Base-by-base conservation (phyloP, 1,284 basidiomycete species). In the Cryptococcus depauperatus region DNA sequence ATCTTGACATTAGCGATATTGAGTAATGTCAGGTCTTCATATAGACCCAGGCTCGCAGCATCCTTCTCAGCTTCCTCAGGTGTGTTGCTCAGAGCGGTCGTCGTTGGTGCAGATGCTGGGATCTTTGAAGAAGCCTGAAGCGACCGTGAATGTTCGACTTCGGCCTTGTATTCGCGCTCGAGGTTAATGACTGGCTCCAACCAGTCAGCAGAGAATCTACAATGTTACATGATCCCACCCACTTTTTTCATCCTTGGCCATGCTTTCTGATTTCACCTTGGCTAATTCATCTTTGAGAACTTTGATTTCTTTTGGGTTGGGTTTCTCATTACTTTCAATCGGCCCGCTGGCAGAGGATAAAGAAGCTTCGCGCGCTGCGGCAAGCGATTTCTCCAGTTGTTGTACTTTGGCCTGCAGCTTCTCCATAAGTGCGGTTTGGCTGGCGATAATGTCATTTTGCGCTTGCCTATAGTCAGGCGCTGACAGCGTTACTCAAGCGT, bases 1-100 rank as follows among this genome's bases (percentile, higher is more conserved):
- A 66, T 54, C 47, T 59, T 59, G 37, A 70, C 64, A 34, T 55
- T 58, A 4, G 57, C 47, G 29, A 69, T 61, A 5, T 55, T 56
- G 9, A 71, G 46, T 25, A 66, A 58, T 3, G 64, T 66, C 32
- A 70, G 28, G 40, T 71, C 68, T 46, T 70, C 68, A 47, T 70
- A 71, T 18, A 70, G 55, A 29, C 55, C 46, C 14, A 71, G 47
- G 27, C 55, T 53, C 4, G 51, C 51, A 5, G 51, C 51, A 47
- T 67, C 65, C 44, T 65, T 62, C 22, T 50, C 59, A 3, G 56
- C 43, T 37, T 66, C 66, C 22, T 64, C 62, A 11, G 53, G 43
- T 16, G 49, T 44, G 25, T 29, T 41, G 18, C 37, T 33, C 9
- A 41, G 44, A 13, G 51, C 33, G 21, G 48, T n/a, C 22, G 55